Evolutionary conservation across 2,329 filamentous ascomycete genomes (phyloP), one percentile per base, ranked within the genome.

Genomic region (Aspergillus proliferans): DNA sequence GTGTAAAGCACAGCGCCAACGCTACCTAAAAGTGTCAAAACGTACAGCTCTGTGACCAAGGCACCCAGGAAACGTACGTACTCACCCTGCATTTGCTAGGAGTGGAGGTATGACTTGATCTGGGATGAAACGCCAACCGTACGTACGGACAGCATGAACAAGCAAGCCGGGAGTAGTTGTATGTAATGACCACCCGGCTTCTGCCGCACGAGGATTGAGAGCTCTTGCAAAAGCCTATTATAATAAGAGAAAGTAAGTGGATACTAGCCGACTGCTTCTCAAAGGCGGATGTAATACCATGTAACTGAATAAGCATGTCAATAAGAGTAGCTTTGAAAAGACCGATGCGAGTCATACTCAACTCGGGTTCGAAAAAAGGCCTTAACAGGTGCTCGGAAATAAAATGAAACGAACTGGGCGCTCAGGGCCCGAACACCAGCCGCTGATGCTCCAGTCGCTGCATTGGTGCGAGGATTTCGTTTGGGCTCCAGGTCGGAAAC

Each of bases 341-440:
- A 8, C n/a, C 18, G 15, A 34, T 38, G 38, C 39, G 45, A 47
- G 52, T 77, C 77, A 65, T 90, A 95, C 74, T 96, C 91, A 55
- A 96, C 89, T 50, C 91, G 77, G 1, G 88, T 91, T 52, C 88
- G 82, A 71, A 96, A 95, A 66, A 96, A 96, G 14, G 90, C 87
- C 71, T 95, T 95, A 47, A 90, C 87, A 1, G 91, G 91, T 0
- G 89, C 88, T 49, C 90, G 80, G 65, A 95, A 96, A 72, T 95
- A 96, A 61, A 95, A 95, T 21, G 89, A 85, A 47, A 95, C 80
- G 60, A 89, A 77, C 64, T 94, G 87, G 6, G 88, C 86, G 59
- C 86, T 91, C 54, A 95, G 69, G 24, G 90, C 91, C 43, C 91
- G 86, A 54, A 90, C 87, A 38, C 88, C 83, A 19, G 90, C 90